These are phyloP conservation scores for Suhomyces pyralidae DNA, from an alignment of 805 yeast species.

Conservation along the genomic window DNA sequence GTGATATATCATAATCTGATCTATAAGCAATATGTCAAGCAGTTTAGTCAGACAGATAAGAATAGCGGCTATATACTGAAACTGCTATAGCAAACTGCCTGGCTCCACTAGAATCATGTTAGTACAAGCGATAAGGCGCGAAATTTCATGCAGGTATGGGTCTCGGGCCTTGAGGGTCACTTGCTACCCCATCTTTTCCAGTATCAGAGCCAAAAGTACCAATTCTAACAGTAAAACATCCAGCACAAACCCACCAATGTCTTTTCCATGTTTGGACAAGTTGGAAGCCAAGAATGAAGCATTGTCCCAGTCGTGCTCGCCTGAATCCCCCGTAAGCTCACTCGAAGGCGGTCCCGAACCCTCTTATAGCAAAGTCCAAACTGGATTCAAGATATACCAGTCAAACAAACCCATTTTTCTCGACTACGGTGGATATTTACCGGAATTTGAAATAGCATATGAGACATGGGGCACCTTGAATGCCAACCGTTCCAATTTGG, in stretches of 20 bases:
- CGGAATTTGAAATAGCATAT: constrained; percentile 78
- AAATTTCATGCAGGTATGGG: neutral
- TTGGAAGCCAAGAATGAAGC: constrained; percentile 54
- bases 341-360: constrained; percentile 83
- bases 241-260: constrained; percentile 60
- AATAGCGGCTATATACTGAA: neutral
- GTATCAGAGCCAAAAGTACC: constrained; percentile 1
- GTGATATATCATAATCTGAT: neutral
- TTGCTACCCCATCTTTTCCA: neutral
- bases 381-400: constrained; percentile 61
- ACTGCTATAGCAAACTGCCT: neutral
- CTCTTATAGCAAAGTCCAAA: constrained; percentile 62
- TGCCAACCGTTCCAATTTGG: constrained; percentile 60
- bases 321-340: constrained; percentile 21
- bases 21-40: neutral
- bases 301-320: constrained; percentile 22
- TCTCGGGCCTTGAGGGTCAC: neutral
- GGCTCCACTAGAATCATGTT: neutral
- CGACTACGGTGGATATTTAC: constrained; percentile 79
- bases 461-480: constrained; percentile 88
- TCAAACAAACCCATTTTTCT: constrained; percentile 60
- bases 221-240: constrained; percentile 2
- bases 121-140: neutral
- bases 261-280: constrained; percentile 84
- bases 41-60: neutral